Evolutionary conservation across 2,329 filamentous ascomycete species (phyloP).

Genomic region (Aspergillus versicolor): DNA sequence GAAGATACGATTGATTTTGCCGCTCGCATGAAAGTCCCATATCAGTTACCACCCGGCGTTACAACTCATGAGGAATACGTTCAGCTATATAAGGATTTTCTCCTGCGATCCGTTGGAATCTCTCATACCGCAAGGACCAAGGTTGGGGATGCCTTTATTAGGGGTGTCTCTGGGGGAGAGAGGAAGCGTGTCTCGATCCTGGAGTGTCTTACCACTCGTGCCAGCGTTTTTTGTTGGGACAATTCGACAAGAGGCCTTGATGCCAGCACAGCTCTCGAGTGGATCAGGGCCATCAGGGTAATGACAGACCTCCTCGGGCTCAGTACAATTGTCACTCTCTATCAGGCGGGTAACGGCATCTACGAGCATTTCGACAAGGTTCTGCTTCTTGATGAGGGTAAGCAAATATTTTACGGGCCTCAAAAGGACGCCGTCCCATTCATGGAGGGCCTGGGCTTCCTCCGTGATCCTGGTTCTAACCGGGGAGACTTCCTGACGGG

Average conservation of each 20-base stretch:
- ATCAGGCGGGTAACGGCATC: background rate
- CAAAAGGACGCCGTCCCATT: background rate
- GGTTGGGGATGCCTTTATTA: constrained; percentile 22
- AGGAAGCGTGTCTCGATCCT: constrained; percentile 2
- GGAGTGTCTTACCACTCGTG: background rate
- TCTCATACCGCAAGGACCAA: constrained; percentile 61
- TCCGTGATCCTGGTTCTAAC: background rate
- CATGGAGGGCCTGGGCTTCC: background rate
- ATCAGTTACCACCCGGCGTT: constrained; percentile 63
- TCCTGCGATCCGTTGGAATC: constrained; percentile 57
- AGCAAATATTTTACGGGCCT: background rate
- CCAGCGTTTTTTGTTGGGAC: background rate
- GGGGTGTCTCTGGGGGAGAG: background rate
- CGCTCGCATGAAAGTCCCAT: constrained; percentile 63
- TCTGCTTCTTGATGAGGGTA: background rate
- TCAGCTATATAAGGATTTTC: constrained; percentile 38
- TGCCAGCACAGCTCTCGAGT: background rate
- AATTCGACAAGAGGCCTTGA: constrained; percentile 5
- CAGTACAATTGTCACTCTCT: background rate
- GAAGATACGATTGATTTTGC: constrained; percentile 51
- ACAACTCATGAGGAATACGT: constrained; percentile 35
- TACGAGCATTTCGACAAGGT: background rate
- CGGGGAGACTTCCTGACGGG: background rate
- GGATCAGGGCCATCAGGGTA: background rate
- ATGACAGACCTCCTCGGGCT: background rate